Percentiles rank a stretch among this genome's conserved stretches.
These are phyloP conservation scores for Apiospora koreana DNA, from an alignment of 2,329 filamentous ascomycete species.

Conservation along the genomic window DNA sequence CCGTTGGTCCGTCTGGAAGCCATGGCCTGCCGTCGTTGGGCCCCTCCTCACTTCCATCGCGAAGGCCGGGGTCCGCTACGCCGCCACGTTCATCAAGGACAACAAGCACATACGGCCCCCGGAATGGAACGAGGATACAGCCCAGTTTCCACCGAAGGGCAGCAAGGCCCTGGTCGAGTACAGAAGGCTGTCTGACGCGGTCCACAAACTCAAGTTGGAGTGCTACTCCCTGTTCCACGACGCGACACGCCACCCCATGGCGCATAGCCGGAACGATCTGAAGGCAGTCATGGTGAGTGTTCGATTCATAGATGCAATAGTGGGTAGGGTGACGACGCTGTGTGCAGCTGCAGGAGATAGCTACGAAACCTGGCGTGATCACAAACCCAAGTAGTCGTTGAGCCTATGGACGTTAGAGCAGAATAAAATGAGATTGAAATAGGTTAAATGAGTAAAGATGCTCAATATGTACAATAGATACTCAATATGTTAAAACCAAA, in stretches of 20 bases:
- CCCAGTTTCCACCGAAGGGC: background rate
- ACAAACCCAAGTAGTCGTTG: too few species aligned
- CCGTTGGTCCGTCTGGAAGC: background rate
- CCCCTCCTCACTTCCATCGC: background rate
- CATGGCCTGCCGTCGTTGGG: background rate
- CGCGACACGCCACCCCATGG: background rate
- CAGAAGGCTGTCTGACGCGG: background rate
- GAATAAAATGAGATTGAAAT: too few species aligned
- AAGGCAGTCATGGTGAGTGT: background rate
- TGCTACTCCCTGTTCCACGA: background rate
- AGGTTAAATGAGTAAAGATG: too few species aligned
- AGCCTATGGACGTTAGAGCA: too few species aligned
- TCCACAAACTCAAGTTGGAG: background rate
- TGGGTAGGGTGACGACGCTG: background rate
- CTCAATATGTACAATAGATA: too few species aligned
- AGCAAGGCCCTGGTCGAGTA: background rate
- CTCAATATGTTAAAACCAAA: too few species aligned
- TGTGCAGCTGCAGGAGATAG: background rate
- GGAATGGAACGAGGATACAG: background rate
- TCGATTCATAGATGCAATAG: background rate
- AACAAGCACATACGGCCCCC: background rate
- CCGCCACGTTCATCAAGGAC: background rate
- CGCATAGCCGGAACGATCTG: background rate
- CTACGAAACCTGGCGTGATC: background rate
- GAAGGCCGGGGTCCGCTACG: background rate